A percentile compares a stretch with the other conserved stretches of the same genome.
These are phyloP conservation scores for Lactarius deliciosus DNA, from an alignment of 768 basidiomycete species.

Conservation along the genomic window DNA sequence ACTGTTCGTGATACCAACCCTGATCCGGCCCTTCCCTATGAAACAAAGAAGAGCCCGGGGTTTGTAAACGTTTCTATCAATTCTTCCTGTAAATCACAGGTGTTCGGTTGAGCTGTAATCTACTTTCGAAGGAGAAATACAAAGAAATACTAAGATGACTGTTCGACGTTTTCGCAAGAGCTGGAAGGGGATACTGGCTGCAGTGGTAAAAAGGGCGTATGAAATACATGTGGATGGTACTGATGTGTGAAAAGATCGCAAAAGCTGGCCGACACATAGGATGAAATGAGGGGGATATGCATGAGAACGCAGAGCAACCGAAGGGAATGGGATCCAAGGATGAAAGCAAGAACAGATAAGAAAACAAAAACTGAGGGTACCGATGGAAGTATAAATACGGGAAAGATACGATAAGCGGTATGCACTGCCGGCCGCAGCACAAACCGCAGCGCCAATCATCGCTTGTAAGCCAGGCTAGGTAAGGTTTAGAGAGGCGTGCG, in stretches of 20 bases:
- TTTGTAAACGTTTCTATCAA: constrained; percentile 10
- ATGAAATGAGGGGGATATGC: constrained; percentile 25
- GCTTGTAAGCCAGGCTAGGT: constrained; percentile 2
- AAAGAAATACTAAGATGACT: constrained; percentile 22
- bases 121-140: constrained; percentile 28
- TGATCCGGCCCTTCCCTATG: not conserved
- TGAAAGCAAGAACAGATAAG: constrained; percentile 24
- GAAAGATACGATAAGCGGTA: constrained; percentile 29
- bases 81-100: constrained; percentile 8
- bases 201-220: constrained; percentile 16
- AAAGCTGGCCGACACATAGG: constrained; percentile 18
- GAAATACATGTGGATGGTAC: constrained; percentile 30
- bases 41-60: not conserved
- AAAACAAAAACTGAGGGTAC: constrained; percentile 16
- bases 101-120: constrained; percentile 20
- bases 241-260: constrained; percentile 27
- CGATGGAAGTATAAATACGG: constrained; percentile 21
- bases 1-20: constrained; percentile 5
- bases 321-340: constrained; percentile 21
- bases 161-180: constrained; percentile 9
- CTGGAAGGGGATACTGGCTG: constrained; percentile 28
- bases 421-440: constrained; percentile 30
- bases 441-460: constrained; percentile 5
- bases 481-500: not conserved
- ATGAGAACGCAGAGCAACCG: constrained; percentile 25